Evolutionary conservation across 1,139 yeast genomes (phyloP).

Genomic region (Kluyveromyces marxianus): DNA sequence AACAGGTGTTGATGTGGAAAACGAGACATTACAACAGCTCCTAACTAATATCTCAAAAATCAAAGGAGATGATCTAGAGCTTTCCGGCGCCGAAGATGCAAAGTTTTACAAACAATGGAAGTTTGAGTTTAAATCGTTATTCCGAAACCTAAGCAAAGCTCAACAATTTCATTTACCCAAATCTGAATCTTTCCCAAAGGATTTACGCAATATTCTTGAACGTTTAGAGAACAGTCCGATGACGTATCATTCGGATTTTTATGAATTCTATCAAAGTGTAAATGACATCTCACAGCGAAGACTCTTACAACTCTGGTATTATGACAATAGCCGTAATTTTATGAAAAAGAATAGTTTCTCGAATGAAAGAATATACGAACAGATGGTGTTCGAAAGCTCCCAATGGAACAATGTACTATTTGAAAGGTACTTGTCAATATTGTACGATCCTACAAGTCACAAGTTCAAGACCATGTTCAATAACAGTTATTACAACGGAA

Average conservation of each 20-base stretch:
- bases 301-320: conserved; percentile 22
- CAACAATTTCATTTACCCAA: conserved; percentile 25
- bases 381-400: conserved; percentile 15
- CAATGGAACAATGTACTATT: conserved; percentile 14
- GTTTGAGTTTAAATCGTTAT: conserved; percentile 11
- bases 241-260: conserved; percentile 19
- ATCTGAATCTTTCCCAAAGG: conserved; percentile 19
- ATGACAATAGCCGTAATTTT: conserved; percentile 18
- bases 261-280: conserved; percentile 16
- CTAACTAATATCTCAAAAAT: neutral
- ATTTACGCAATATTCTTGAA: conserved; percentile 14
- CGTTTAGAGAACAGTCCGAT: conserved; percentile 17
- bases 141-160: conserved; percentile 12
- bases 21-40: conserved; percentile 1
- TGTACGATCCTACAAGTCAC: conserved; percentile 15
- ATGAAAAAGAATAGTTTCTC: conserved; percentile 6
- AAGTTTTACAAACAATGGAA: conserved; percentile 24
- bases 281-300: conserved; percentile 13
- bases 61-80: neutral
- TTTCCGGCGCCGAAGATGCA: conserved; percentile 8
- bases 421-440: conserved; percentile 18
- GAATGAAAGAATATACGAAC: conserved; percentile 17
- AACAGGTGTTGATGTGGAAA: neutral
- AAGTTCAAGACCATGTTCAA: conserved; percentile 13
- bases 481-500: conserved; percentile 3